phyloP scores from a whole-genome alignment of 2,329 filamentous ascomycete genomes.

The Colletotrichum chrysophilum region DNA sequence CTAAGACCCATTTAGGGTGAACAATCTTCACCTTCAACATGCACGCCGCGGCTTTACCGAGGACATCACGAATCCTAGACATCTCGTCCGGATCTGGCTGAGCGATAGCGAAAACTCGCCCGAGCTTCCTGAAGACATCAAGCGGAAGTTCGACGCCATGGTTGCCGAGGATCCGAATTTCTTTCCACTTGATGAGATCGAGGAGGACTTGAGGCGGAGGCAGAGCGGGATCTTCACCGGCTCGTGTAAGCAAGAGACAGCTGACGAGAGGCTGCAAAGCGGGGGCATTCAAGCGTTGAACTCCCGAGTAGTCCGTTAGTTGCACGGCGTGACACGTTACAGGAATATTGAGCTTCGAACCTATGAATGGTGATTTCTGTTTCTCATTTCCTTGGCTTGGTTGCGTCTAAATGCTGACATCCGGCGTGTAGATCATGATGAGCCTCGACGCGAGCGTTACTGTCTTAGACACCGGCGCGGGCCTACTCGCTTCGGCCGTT shows the following conservation, averaged over 20 bases:
- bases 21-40: background rate
- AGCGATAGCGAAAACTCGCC: background rate
- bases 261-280: background rate
- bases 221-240: background rate
- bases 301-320: background rate
- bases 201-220: background rate
- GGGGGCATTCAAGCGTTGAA: background rate
- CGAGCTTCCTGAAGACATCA: background rate
- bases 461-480: background rate
- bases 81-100: background rate
- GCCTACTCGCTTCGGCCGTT: background rate
- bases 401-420: background rate
- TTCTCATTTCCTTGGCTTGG: background rate
- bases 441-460: background rate
- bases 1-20: background rate
- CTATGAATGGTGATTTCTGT: background rate
- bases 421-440: background rate
- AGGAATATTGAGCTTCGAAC: background rate
- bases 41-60: background rate
- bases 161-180: background rate
- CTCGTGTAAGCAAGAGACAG: background rate
- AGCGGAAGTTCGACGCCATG: background rate
- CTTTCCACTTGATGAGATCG: background rate
- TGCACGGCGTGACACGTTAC: background rate
- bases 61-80: background rate